phyloP scores from a whole-genome alignment of 2,329 filamentous ascomycete genomes.

The Sporothrix luriei region DNA sequence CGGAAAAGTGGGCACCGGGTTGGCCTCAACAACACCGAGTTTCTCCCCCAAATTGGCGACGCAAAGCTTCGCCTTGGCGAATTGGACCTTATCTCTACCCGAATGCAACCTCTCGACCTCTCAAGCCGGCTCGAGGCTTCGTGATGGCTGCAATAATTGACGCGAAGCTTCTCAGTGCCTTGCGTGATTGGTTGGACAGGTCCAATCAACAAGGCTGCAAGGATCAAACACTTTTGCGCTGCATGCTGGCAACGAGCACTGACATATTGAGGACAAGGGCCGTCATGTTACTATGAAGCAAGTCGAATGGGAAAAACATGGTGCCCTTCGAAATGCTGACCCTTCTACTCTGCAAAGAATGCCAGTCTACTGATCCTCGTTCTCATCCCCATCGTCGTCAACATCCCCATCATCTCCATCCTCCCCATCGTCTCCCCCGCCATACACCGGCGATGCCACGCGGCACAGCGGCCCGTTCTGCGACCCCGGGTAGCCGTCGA shows the following conservation, averaged over 20 bases:
- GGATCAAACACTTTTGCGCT: background rate
- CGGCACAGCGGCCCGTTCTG: constrained; percentile 34
- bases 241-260: background rate
- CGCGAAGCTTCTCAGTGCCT: background rate
- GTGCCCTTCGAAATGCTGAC: too few relatives aligned
- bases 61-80: constrained; percentile 16
- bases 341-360: background rate
- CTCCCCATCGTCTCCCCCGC: constrained; percentile 7
- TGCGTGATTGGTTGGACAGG: background rate
- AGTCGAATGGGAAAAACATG: too few relatives aligned
- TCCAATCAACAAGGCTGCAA: background rate
- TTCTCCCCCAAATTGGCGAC: background rate
- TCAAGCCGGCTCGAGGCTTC: background rate
- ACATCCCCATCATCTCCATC: background rate
- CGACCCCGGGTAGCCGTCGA: constrained; percentile 31
- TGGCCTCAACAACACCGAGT: constrained; percentile 20
- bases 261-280: background rate
- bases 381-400: background rate
- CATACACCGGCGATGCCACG: constrained; percentile 14
- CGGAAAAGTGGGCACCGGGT: background rate
- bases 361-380: background rate
- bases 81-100: background rate
- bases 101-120: background rate
- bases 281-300: background rate
- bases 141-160: background rate